Base-by-base conservation (phyloP, 2,329 filamentous ascomycete species). In the Colletotrichum theobromicola region DNA sequence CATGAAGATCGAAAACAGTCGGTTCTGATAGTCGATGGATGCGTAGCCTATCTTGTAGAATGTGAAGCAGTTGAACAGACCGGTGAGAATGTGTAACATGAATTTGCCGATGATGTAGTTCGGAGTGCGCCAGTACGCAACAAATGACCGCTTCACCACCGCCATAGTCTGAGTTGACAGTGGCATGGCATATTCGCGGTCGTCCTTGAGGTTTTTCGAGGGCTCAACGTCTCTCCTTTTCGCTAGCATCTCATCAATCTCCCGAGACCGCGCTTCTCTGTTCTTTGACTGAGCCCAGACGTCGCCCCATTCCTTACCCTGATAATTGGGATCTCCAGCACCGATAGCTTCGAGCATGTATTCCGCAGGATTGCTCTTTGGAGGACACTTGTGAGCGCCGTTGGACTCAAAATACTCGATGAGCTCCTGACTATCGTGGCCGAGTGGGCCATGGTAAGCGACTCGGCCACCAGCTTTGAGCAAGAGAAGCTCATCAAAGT, bases 1-100 rank as follows among this genome's bases (percentile, higher is more conserved):
- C 88, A 95, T 92, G 83, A 96, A 96, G 70, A 93, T 87, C 10
- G 93, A 92, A 83, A 96, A 96, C 10, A 96, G 87, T 9, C 93
- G 88, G 61, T 91, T 93, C 81, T 94, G 93, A 84, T 93, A 90
- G 78, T 93, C 92, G 73, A 92, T 89, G 2, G 85, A 85, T 4
- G 88, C 86, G 64, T 88, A 86, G 0, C 88, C 88, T 1, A 93
- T 82, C 75, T 91, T 87, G 86, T 89, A 94, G 79, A 94, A 94
- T 0, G 93, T 94, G 79, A 94, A 94, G 16, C 90, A 90, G 76
- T 93, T 93, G 85, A 94, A 94, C 21, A 94, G 86, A 4, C 90
- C 92, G 0, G 90, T 90, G 60, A 91, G 84, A 63, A 93, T 88
- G 67, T 92, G 90, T 2, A 93, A 84, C 81, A 92, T 87, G 74